Conservation (phyloP, 2,329 filamentous ascomycete genomes). For the Ascocoryne sarcoides region DNA sequence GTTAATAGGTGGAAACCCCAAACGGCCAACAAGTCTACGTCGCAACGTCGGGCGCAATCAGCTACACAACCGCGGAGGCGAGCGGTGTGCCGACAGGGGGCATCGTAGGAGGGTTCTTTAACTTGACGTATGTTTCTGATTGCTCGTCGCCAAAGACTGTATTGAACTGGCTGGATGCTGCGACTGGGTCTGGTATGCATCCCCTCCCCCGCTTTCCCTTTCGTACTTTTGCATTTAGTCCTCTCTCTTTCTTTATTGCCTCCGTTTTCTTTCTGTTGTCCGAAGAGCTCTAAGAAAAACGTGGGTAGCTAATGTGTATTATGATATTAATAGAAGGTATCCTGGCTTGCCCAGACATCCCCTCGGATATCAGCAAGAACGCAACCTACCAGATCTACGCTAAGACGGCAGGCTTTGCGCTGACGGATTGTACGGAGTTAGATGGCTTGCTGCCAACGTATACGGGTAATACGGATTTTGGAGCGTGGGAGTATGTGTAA, state of each 20-base stretch:
- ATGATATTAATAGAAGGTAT: background rate
- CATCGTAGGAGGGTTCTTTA: conserved; percentile 12
- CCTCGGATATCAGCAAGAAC: background rate
- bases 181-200: background rate
- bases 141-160: background rate
- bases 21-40: conserved; percentile 57
- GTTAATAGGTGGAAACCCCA: conserved; percentile 42
- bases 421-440: background rate
- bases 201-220: background rate
- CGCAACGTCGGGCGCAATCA: background rate
- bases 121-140: background rate
- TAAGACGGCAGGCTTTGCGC: conserved; percentile 1
- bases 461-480: background rate
- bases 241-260: too few relatives aligned
- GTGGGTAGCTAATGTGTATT: background rate
- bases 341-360: background rate
- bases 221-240: too few relatives aligned
- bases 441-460: background rate
- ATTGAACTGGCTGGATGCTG: background rate
- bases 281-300: background rate
- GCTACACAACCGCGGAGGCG: background rate
- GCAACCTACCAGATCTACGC: background rate
- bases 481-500: conserved; percentile 2
- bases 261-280: background rate
- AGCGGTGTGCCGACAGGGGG: background rate